Evolutionary conservation across 148 eudicot genomes (phyloP), one percentile per base, ranked within the genome.

Genomic region (Fagopyrum esculentum): DNA sequence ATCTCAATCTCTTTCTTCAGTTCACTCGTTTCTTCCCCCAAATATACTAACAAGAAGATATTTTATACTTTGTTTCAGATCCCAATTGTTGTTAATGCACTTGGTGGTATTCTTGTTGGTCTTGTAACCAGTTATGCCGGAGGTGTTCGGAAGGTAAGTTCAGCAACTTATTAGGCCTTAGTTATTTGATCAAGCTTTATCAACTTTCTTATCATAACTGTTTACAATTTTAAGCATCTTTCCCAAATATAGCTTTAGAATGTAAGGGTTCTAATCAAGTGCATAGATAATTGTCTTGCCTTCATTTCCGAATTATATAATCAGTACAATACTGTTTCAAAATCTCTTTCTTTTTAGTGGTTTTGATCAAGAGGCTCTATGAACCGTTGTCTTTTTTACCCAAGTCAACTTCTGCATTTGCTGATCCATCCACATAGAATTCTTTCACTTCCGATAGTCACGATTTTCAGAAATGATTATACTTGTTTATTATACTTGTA

Each of bases 31-130:
- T 30, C 6, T 30, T 40, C 10, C 9, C 12, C 4, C 69, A 56
- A 8, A n/a, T 55, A 45, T 26, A 43, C 43, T 61, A 61, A 61
- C 68, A 51, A 35, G 5, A 54, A 10, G 43, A 35, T 4, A 3
- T 30, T 4, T 75, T 19, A 74, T 40, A 57, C 1, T 77, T 77
- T 75, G 49, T 64, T 86, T 54, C 92, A 95, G 98, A 84, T 95
- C 76, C 98, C 97, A 79, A 91, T 92, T 29, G 69, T 83, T 74
- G 77, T 80, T 78, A 95, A 95, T 87, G 98, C 97, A 72, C 81
- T 90, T 77, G 98, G 98, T 74, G 98, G 98, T 71, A 95, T 95
- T 79, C 96, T 95, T 82, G 98, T 95, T 73, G 98, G 98, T 70
- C 93, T 95, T 50, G 92, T 95, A 68, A 95, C 98, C 64, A 84